Evolutionary conservation across 2,329 filamentous ascomycete species (phyloP).

Genomic region (Myriosclerotinia duriaeana): DNA sequence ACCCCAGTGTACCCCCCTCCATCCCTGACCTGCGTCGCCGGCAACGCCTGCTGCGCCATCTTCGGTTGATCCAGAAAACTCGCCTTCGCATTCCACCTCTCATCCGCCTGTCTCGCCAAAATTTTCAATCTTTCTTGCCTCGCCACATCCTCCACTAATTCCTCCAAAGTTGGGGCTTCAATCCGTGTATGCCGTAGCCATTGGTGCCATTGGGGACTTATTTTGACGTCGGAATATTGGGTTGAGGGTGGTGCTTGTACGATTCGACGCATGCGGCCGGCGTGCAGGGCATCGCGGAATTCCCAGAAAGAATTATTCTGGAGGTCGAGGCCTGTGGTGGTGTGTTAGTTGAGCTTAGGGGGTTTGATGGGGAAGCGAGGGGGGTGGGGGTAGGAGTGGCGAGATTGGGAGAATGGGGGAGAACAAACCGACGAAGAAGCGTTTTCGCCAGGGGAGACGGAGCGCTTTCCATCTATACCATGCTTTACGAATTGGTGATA

Average conservation of each 20-base stretch:
- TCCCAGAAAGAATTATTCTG: slow-evolving; percentile 69
- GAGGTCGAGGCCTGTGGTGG: slow-evolving; percentile 57
- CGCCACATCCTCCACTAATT: slow-evolving; percentile 55
- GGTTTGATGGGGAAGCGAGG: neutral
- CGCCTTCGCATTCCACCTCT: slow-evolving; percentile 61
- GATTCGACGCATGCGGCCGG: slow-evolving; percentile 58
- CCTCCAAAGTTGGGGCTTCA: slow-evolving; percentile 54
- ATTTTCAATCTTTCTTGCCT: slow-evolving; percentile 55
- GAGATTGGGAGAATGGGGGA: neutral
- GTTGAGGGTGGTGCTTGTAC: slow-evolving; percentile 57
- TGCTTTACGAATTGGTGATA: slow-evolving; percentile 33
- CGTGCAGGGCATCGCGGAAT: slow-evolving; percentile 51
- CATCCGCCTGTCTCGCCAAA: slow-evolving; percentile 61
- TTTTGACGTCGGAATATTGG: slow-evolving; percentile 54
- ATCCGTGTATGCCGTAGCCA: slow-evolving; percentile 63
- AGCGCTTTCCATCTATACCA: slow-evolving; percentile 65
- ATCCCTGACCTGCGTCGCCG: neutral
- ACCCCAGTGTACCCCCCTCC: neutral
- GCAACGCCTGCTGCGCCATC: neutral
- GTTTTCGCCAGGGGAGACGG: slow-evolving; percentile 62
- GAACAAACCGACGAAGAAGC: slow-evolving; percentile 56
- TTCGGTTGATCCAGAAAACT: slow-evolving; percentile 48
- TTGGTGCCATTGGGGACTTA: slow-evolving; percentile 65
- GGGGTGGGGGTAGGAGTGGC: slow-evolving; percentile 3
- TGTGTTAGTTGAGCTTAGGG: neutral